Evolutionary conservation across 2,329 filamentous ascomycete genomes (phyloP).

Genomic region (Catunica adiposa): DNA sequence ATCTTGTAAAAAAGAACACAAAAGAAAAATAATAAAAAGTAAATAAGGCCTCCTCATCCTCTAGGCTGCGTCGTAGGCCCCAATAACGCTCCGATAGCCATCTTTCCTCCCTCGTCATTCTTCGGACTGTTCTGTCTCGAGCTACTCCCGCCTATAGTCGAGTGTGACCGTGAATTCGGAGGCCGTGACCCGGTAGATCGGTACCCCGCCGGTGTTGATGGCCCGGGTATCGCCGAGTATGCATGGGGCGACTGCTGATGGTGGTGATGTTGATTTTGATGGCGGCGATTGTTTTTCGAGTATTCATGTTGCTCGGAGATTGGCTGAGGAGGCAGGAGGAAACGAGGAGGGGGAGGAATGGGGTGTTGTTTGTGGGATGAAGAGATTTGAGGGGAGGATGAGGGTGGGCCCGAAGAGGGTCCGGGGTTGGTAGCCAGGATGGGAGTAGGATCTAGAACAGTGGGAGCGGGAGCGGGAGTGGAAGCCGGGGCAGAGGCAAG

Average conservation of each 20-base stretch:
- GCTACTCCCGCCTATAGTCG: not conserved
- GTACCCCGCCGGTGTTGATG: not conserved
- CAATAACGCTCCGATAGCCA: slow-evolving; percentile 8
- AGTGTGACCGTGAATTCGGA: not conserved
- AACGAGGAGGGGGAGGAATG: no score
- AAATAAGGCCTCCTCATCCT: not conserved
- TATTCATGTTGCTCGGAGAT: no score
- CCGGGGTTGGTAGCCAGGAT: not conserved
- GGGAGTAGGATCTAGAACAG: not conserved
- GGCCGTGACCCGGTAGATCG: not conserved
- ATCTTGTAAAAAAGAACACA: not conserved
- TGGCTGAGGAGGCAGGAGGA: no score
- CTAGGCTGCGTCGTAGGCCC: not conserved
- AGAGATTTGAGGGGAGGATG: no score
- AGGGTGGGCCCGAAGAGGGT: no score
- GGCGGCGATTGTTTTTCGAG: not conserved
- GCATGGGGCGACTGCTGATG: not conserved
- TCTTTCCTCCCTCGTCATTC: not conserved
- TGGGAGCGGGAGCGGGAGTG: not conserved
- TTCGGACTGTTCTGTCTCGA: not conserved
- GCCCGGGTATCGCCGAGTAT: no score
- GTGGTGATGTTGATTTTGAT: not conserved
- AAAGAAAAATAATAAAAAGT: not conserved
- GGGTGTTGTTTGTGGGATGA: no score
- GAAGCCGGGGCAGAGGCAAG: not conserved